Evolutionary conservation across 495 filamentous ascomycete genomes (phyloP).

Genomic region (Pyrenopolyporus hunteri): DNA sequence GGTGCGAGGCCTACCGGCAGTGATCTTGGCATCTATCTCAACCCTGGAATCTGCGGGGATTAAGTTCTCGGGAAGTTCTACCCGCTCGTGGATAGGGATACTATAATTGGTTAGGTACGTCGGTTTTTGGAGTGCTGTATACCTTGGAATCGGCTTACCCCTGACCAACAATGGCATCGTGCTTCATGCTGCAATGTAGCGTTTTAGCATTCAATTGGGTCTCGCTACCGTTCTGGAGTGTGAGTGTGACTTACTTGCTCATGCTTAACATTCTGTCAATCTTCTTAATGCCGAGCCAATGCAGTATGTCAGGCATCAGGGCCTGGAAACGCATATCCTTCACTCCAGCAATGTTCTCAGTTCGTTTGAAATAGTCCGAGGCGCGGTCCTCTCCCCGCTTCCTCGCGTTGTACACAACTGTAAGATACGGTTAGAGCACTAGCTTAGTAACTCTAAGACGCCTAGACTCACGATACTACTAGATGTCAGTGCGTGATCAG

Average conservation of each 20-base stretch:
- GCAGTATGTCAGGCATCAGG: conserved; percentile 97
- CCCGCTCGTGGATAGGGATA: conserved; percentile 90
- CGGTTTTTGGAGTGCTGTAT: conserved; percentile 18
- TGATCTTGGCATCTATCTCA: conserved; percentile 98
- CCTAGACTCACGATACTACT: conserved; percentile 54
- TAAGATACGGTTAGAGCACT: conserved; percentile 42
- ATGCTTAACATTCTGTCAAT: conserved; percentile 99
- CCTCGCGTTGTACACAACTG: conserved; percentile 93
- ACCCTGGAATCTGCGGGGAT: conserved; percentile 95
- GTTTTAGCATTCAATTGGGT: conserved; percentile 23
- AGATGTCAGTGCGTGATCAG: conserved; percentile 22
- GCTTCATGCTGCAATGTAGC: conserved; percentile 76
- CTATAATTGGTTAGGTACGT: conserved; percentile 44
- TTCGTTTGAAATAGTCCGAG: conserved; percentile 96
- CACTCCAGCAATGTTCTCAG: conserved; percentile 96
- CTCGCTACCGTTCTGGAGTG: conserved; percentile 13
- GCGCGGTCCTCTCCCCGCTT: conserved; percentile 84
- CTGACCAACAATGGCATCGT: conserved; percentile 96
- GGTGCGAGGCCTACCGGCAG: conserved; percentile 78
- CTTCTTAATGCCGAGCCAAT: conserved; percentile 98
- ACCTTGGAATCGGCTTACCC: conserved; percentile 61
- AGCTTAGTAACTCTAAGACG: not conserved
- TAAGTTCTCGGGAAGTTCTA: conserved; percentile 92
- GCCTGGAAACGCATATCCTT: conserved; percentile 99
- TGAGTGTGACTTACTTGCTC: conserved; percentile 74